These are phyloP conservation scores for Hypericum perforatum DNA, from an alignment of 345 rosid genomes.

Conservation along the genomic window DNA sequence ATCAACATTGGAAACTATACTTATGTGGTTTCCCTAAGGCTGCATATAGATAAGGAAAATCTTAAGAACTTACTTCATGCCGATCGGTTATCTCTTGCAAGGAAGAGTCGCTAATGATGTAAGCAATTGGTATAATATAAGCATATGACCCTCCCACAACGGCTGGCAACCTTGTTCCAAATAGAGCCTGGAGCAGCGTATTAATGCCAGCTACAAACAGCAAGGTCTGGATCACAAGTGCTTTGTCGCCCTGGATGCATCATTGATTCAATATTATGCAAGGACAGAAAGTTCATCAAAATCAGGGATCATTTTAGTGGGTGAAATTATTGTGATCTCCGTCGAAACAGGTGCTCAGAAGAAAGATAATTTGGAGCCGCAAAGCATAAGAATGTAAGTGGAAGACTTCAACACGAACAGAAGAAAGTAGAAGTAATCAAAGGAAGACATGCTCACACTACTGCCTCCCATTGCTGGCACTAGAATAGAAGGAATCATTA, in stretches of 20 bases:
- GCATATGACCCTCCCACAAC: constrained; percentile 27
- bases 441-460: constrained; percentile 9
- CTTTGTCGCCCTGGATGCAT: constrained; percentile 22
- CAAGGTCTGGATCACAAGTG: constrained; percentile 22
- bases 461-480: constrained; percentile 29
- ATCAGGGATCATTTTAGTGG: too few relatives aligned
- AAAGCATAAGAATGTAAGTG: background rate
- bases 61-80: constrained; percentile 19
- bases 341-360: too few relatives aligned
- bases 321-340: too few relatives aligned
- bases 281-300: too few relatives aligned
- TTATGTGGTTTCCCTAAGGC: too few relatives aligned
- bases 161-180: constrained; percentile 27
- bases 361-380: too few relatives aligned
- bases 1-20: too few relatives aligned
- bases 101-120: constrained; percentile 24
- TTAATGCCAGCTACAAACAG: constrained; percentile 27
- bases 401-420: background rate
- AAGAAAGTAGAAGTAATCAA: background rate
- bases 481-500: constrained; percentile 23
- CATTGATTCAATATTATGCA: too few relatives aligned
- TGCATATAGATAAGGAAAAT: background rate
- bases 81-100: constrained; percentile 19
- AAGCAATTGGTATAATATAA: constrained; percentile 23
- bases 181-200: constrained; percentile 27